Evolutionary conservation across 2,329 filamentous ascomycete genomes (phyloP).

Genomic region (Aspergillus calidoustus): DNA sequence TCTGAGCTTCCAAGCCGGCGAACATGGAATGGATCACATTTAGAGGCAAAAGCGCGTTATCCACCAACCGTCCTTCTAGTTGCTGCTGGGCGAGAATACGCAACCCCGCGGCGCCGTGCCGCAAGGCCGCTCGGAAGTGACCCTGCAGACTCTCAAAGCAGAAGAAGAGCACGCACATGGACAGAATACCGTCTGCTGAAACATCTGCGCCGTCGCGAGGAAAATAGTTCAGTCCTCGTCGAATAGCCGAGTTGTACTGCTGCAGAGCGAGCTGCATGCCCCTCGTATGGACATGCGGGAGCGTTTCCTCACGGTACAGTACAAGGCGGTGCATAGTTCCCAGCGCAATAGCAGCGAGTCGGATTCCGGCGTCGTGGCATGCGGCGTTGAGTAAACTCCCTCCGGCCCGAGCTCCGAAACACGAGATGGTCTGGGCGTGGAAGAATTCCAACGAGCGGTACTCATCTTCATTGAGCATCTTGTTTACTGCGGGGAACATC

Average conservation of each 20-base stretch:
- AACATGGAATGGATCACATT: constrained; percentile 21
- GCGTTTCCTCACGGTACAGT: constrained; percentile 12
- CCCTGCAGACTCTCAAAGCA: constrained; percentile 61
- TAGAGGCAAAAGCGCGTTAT: constrained; percentile 14
- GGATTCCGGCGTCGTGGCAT: constrained; percentile 52
- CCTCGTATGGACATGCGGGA: neutral
- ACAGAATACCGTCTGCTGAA: constrained; percentile 42
- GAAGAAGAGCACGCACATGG: constrained; percentile 57
- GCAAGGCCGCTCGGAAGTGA: constrained; percentile 51
- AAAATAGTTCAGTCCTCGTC: constrained; percentile 38
- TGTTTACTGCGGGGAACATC: constrained; percentile 22
- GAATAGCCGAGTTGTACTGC: constrained; percentile 56
- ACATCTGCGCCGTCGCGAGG: constrained; percentile 34
- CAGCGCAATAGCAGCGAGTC: constrained; percentile 55
- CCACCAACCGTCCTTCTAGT: neutral
- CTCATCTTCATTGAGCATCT: constrained; percentile 36
- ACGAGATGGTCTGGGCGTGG: constrained; percentile 45
- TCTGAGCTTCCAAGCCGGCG: constrained; percentile 24
- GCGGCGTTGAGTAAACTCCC: constrained; percentile 52
- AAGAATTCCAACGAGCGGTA: constrained; percentile 47
- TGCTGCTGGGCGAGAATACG: constrained; percentile 32
- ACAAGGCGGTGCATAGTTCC: constrained; percentile 52
- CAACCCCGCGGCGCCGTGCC: constrained; percentile 39
- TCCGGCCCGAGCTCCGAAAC: constrained; percentile 50
- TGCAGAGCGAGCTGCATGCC: constrained; percentile 43